Evolutionary conservation across 805 yeast species (phyloP), one percentile per base, ranked within the genome.

Genomic region (Nakazawaea wyomingensis): DNA sequence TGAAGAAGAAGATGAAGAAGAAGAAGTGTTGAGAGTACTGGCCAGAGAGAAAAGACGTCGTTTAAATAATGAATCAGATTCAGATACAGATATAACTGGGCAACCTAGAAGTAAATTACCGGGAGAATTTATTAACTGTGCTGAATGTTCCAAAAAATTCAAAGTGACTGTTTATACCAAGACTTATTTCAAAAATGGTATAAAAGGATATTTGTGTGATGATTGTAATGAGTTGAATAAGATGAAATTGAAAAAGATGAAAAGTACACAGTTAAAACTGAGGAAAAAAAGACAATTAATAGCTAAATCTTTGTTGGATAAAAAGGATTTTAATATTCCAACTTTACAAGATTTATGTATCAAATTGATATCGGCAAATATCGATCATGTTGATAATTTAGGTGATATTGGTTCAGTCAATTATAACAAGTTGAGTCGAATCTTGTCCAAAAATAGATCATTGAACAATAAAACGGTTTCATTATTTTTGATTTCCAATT

Each of bases 351-450:
- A 89, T 51, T 55, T 84, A 18, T 87, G 97, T 54, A 85, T 93
- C 48, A 64, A 70, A 24, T 68, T 76, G 14, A 78, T 86, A 28
- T 79, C 88, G 0, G 68, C 68, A 27, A 75, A 81, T 52, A 87
- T 86, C 49, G 78, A 74, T 52, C 83, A 78, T 48, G 88, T 85
- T 39, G 95, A 90, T 5, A 80, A 75, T 2, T 68, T 93, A 41
- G 98, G 97, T 30, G 96, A 86, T 50, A 83, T 93, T 47, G 96
- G 98, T 0, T 66, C 73, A 20, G 61, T 68, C 30, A 90, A 88
- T 59, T 65, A 83, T 67, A 72, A 72, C 52, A 84, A 81, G 59
- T 80, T 93, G 39, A 76, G 87, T 18, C 73, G 78, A 41, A 89
- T 95, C 46, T 60, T 93, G 24, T 80, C 93, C 18, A 80, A 85